A percentile compares a stretch with the other conserved stretches of the same genome.
Evolutionary conservation across 768 basidiomycete species (phyloP).

Genomic region (Trametes meyenii): DNA sequence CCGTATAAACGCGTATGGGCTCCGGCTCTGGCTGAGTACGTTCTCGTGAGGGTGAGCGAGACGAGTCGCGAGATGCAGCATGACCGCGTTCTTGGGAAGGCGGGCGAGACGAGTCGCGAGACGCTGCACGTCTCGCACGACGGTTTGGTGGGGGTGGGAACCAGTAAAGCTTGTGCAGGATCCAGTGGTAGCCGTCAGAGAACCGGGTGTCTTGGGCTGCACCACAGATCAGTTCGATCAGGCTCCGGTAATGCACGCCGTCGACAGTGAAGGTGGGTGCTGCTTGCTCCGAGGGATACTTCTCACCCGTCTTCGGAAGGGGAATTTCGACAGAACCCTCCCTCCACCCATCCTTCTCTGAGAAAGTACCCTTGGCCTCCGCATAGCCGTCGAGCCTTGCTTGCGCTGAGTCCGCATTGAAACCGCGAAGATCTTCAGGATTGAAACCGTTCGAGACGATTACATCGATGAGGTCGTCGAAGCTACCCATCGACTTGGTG

Average conservation of each 20-base stretch:
- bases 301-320: conserved; percentile 23
- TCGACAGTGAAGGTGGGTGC: conserved; percentile 35
- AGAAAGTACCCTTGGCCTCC: background rate
- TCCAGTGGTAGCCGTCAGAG: background rate
- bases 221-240: background rate
- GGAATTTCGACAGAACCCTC: conserved; percentile 24
- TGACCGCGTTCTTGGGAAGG: background rate
- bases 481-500: conserved; percentile 31
- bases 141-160: background rate
- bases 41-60: background rate
- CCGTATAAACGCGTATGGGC: no score
- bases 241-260: conserved; percentile 28
- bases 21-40: no score
- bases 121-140: no score
- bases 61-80: background rate
- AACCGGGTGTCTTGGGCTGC: background rate
- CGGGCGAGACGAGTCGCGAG: background rate
- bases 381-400: conserved; percentile 20
- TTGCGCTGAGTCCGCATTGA: background rate
- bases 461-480: conserved; percentile 30
- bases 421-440: background rate
- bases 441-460: background rate
- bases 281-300: conserved; percentile 21
- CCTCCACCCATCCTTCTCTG: conserved; percentile 23
- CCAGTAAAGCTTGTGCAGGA: background rate